A percentile compares a stretch with the other conserved stretches of the same genome.
These are phyloP conservation scores for Neofusicoccum ribis DNA, from an alignment of 2,329 filamentous ascomycete genomes.

Conservation along the genomic window DNA sequence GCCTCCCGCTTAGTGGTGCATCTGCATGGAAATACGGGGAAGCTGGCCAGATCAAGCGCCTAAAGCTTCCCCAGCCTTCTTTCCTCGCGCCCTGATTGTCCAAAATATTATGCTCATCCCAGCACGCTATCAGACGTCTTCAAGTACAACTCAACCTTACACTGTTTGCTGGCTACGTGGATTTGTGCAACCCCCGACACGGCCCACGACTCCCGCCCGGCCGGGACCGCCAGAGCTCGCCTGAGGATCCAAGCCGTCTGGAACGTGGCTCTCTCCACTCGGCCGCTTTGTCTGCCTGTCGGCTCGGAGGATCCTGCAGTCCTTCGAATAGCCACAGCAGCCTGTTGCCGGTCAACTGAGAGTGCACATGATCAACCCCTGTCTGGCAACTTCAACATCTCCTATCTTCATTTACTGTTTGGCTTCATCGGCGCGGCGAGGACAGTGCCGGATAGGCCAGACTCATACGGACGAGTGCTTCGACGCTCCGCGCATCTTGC, in stretches of 20 bases:
- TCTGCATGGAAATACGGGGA: background rate
- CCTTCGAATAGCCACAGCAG: background rate
- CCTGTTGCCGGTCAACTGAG: no score
- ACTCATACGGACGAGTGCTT: no score
- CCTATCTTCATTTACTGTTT: background rate
- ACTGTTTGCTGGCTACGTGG: background rate
- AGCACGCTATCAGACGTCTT: background rate
- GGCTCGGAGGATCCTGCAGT: background rate
- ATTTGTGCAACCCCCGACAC: background rate
- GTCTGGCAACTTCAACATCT: background rate
- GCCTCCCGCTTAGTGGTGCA: background rate
- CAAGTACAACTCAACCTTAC: background rate
- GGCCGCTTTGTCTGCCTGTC: background rate
- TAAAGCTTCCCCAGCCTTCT: background rate
- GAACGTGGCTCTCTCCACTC: background rate
- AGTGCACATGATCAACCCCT: background rate
- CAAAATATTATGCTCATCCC: background rate
- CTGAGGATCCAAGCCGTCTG: background rate
- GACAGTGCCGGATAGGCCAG: no score
- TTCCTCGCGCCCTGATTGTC: background rate
- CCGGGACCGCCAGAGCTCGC: background rate
- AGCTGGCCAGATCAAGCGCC: conserved; percentile 1
- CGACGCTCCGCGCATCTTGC: background rate
- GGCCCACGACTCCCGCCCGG: background rate
- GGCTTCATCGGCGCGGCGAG: background rate